phyloP scores from a whole-genome alignment of 208 protist genomes.

The Entamoeba invadens region DNA sequence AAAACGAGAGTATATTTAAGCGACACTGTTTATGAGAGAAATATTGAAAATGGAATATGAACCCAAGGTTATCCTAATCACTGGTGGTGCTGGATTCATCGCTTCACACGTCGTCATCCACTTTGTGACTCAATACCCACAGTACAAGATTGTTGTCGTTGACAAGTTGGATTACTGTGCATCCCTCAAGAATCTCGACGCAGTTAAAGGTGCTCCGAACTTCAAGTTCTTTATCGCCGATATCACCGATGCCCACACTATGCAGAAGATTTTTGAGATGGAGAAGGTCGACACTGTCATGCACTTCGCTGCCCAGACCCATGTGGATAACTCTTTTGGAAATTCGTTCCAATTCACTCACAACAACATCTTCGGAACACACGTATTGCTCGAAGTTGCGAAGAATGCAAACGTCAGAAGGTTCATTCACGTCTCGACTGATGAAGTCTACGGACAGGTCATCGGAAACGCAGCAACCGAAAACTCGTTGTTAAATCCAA shows the following conservation, averaged over 20 bases:
- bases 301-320: conserved; percentile 72
- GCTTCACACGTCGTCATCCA: conserved; percentile 54
- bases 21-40: no score
- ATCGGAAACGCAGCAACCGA: conserved; percentile 21
- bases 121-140: conserved; percentile 46
- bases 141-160: conserved; percentile 53
- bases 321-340: conserved; percentile 69
- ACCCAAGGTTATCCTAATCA: conserved; percentile 18
- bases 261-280: conserved; percentile 48
- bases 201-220: conserved; percentile 32
- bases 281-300: conserved; percentile 69
- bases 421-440: conserved; percentile 76
- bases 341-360: conserved; percentile 67
- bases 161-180: conserved; percentile 72
- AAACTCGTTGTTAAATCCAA: conserved; percentile 57
- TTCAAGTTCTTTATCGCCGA: conserved; percentile 62
- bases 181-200: conserved; percentile 42
- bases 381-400: conserved; percentile 61
- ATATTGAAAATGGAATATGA: neutral
- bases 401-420: conserved; percentile 48
- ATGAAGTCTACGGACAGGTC: conserved; percentile 76
- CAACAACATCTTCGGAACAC: conserved; percentile 74
- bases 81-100: conserved; percentile 42
- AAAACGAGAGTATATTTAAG: no score
- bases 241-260: conserved; percentile 47